These are phyloP conservation scores for Cercophora newfieldiana DNA, from an alignment of 495 filamentous ascomycete genomes.

Conservation along the genomic window DNA sequence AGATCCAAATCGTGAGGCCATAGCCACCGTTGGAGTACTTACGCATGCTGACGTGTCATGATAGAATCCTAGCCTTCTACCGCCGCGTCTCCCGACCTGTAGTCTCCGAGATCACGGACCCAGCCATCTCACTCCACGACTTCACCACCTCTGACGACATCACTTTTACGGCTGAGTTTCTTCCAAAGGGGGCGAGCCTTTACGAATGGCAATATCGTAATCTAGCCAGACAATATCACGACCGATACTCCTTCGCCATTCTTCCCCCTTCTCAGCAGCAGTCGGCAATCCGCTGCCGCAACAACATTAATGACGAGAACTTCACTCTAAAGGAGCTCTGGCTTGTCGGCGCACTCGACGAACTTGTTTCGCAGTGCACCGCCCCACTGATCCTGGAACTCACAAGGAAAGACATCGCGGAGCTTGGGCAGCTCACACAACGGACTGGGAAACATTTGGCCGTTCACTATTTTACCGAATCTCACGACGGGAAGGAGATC, in stretches of 20 bases:
- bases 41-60: neutral
- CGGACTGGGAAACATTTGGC: constrained; percentile 41
- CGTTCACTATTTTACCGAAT: constrained; percentile 41
- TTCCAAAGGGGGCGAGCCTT: constrained; percentile 27
- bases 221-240: constrained; percentile 35
- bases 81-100: constrained; percentile 36
- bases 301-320: constrained; percentile 38
- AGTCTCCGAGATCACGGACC: constrained; percentile 30
- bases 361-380: constrained; percentile 36
- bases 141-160: constrained; percentile 41
- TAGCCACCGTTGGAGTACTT: neutral
- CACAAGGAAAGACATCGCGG: constrained; percentile 38
- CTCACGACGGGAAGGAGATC: constrained; percentile 23
- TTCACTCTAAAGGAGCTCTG: constrained; percentile 36
- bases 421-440: constrained; percentile 20
- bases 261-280: constrained; percentile 21
- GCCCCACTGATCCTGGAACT: constrained; percentile 43
- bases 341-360: constrained; percentile 34
- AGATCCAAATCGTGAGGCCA: constrained; percentile 34
- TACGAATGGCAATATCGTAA: constrained; percentile 20
- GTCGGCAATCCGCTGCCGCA: constrained; percentile 39
- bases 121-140: constrained; percentile 19
- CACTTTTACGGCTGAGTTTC: constrained; percentile 40
- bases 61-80: constrained; percentile 41
- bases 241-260: constrained; percentile 42